Conservation (phyloP, 2,329 filamentous ascomycete species). For the Ophiocordyceps robertsii region DNA sequence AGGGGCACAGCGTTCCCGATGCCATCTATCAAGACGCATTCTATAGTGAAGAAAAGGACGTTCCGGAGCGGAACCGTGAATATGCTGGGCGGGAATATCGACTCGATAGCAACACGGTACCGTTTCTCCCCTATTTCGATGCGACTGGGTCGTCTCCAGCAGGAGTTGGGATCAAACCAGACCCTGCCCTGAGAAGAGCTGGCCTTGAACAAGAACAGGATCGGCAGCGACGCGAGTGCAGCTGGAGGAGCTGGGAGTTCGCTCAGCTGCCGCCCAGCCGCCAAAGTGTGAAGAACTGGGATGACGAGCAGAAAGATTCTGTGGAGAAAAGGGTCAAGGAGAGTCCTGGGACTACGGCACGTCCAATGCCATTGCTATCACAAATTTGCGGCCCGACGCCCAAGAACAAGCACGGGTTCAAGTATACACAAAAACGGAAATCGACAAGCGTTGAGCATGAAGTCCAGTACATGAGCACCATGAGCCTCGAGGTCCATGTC, state of each 20-base stretch:
- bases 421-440: slow-evolving; percentile 65
- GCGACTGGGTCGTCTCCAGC: slow-evolving; percentile 39
- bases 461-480: slow-evolving; percentile 87
- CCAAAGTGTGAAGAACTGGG: slow-evolving; percentile 58
- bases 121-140: slow-evolving; percentile 72
- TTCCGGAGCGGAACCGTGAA: slow-evolving; percentile 62
- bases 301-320: slow-evolving; percentile 21
- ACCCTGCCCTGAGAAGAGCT: slow-evolving; percentile 32
- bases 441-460: slow-evolving; percentile 71
- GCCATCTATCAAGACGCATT: slow-evolving; percentile 75
- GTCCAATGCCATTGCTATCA: slow-evolving; percentile 39
- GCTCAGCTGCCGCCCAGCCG: slow-evolving; percentile 55
- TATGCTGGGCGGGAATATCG: slow-evolving; percentile 83
- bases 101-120: slow-evolving; percentile 59
- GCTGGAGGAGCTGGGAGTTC: slow-evolving; percentile 58
- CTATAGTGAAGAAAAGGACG: slow-evolving; percentile 73
- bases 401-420: slow-evolving; percentile 68
- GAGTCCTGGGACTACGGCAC: slow-evolving; percentile 10
- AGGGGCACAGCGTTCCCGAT: slow-evolving; percentile 33
- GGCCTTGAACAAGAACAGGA: slow-evolving; percentile 37
- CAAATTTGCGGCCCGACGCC: slow-evolving; percentile 87
- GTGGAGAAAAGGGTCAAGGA: slow-evolving; percentile 8
- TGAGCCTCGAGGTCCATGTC: slow-evolving; percentile 88
- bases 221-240: slow-evolving; percentile 37
- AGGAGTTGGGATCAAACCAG: slow-evolving; percentile 37